Evolutionary conservation across 495 filamentous ascomycete species (phyloP), one percentile per base, ranked within the genome.

Genomic region (Penicillium psychrofluorescens): DNA sequence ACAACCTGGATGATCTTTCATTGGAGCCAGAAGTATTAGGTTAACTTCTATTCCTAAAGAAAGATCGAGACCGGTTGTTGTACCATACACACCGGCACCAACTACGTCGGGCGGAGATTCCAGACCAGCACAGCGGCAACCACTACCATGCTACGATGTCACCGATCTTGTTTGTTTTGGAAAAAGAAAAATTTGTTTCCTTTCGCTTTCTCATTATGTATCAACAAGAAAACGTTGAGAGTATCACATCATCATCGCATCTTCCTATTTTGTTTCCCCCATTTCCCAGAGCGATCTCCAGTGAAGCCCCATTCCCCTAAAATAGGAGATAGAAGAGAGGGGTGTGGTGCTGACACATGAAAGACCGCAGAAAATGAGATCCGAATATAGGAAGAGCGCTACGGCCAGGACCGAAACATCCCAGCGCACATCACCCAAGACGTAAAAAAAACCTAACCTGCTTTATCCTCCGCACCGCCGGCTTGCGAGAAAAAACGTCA

Each of bases 401-500:
- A 22, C 52, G 57, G 56, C 59, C 56, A 56, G 61, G 50, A 60
- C 50, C 45, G 40, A 45, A 48, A 12, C 32, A 54, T 54, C 53
- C 53, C 45, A 49, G 40, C 43, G 40, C 43, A 53, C 22, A 22
- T 22, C 22, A 50, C 50, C 49, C 46, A 52, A 36, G 46, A 49
- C 22, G 22, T 22, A 22, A 22, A 22, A 22, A 22, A 22, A 22
- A 22, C 22, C 49, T 41, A 53, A 52, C 55, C 54, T 38, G 46
- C 58, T 67, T 57, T 62, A 66, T 67, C 63, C 62, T 65, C 67
- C 65, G 62, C 63, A 67, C 63, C 65, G 59, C 64, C 60, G 56
- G 51, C 49, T 45, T 40, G 44, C 48, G 48, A 57, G 45, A 55
- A 62, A 61, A 60, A 42, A 57, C 54, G 43, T 64, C 56, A 64